Conservation (phyloP, 176 grass and related monocot genomes). For the Avena atlantica region DNA sequence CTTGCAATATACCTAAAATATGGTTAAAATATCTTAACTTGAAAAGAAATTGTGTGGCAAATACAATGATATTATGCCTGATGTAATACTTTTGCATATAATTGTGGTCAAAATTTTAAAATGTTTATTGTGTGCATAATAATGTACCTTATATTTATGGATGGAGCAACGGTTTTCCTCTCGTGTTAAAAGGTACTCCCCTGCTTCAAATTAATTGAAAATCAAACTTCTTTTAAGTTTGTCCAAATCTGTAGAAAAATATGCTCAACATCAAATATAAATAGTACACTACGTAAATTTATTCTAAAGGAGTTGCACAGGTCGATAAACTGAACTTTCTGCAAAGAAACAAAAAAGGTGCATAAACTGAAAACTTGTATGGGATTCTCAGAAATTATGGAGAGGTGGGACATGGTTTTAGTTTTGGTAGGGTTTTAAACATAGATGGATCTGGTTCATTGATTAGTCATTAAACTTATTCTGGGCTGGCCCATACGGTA, state of each 20-base stretch:
- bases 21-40: neutral
- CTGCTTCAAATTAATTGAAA: neutral
- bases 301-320: constrained; percentile 3
- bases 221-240: neutral
- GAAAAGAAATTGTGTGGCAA: neutral
- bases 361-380: constrained; percentile 9
- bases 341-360: constrained; percentile 8
- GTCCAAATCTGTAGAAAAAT: neutral
- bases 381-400: constrained; percentile 24
- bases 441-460: constrained; percentile 36
- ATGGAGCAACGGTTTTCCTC: neutral
- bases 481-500: constrained; percentile 45
- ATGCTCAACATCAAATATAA: neutral
- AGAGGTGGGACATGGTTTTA: constrained; percentile 15
- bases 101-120: neutral
- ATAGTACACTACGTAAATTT: neutral
- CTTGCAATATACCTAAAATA: neutral
- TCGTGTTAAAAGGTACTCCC: neutral
- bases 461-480: constrained; percentile 50
- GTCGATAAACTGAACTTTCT: constrained; percentile 17
- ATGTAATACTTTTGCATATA: neutral
- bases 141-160: neutral
- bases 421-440: constrained; percentile 36
- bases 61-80: neutral
- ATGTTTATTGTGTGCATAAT: neutral